A percentile compares a stretch with the other conserved stretches of the same genome.
Conservation (phyloP, 2,329 filamentous ascomycete genomes). For the Fusarium bulbicola region DNA sequence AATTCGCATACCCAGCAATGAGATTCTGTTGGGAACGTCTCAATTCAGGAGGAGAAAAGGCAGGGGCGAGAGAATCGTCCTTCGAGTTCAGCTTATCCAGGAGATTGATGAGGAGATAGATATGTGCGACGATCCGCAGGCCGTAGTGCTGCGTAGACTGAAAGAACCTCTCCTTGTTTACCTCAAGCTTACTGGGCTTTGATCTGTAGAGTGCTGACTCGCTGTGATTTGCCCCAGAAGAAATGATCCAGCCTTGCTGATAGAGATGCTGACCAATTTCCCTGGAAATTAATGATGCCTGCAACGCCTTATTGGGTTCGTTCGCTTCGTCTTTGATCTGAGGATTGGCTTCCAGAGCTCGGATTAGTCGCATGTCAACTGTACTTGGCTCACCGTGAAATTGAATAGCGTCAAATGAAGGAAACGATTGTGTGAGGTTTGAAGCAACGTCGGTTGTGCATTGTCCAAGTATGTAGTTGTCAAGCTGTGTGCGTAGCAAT, state of each 20-base stretch:
- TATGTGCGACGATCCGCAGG: slow-evolving; percentile 74
- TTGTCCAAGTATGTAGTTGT: slow-evolving; percentile 70
- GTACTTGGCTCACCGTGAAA: slow-evolving; percentile 65
- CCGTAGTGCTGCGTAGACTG: slow-evolving; percentile 68
- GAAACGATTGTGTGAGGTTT: slow-evolving; percentile 65
- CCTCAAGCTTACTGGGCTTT: slow-evolving; percentile 41
- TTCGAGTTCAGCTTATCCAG: slow-evolving; percentile 65
- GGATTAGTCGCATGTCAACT: slow-evolving; percentile 67
- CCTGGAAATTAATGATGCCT: slow-evolving; percentile 77
- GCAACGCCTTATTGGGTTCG: slow-evolving; percentile 76
- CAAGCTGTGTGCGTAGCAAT: slow-evolving; percentile 82
- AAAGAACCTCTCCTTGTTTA: slow-evolving; percentile 60
- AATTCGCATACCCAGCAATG: slow-evolving; percentile 82
- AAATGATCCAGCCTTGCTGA: slow-evolving; percentile 62
- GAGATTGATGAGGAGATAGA: slow-evolving; percentile 71
- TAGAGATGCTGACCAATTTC: slow-evolving; percentile 66
- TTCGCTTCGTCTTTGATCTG: slow-evolving; percentile 67
- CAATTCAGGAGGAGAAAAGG: slow-evolving; percentile 31
- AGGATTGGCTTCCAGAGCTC: slow-evolving; percentile 65
- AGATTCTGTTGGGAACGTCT: slow-evolving; percentile 74
- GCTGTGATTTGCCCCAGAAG: slow-evolving; percentile 36
- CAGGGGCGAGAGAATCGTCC: slow-evolving; percentile 20
- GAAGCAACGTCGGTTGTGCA: slow-evolving; percentile 63
- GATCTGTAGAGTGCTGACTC: slow-evolving; percentile 43
- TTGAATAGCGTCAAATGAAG: slow-evolving; percentile 71